Percentiles rank a stretch among this genome's conserved stretches.
phyloP scores from a whole-genome alignment of 495 filamentous ascomycete genomes.

The Penicillium psychrofluorescens region DNA sequence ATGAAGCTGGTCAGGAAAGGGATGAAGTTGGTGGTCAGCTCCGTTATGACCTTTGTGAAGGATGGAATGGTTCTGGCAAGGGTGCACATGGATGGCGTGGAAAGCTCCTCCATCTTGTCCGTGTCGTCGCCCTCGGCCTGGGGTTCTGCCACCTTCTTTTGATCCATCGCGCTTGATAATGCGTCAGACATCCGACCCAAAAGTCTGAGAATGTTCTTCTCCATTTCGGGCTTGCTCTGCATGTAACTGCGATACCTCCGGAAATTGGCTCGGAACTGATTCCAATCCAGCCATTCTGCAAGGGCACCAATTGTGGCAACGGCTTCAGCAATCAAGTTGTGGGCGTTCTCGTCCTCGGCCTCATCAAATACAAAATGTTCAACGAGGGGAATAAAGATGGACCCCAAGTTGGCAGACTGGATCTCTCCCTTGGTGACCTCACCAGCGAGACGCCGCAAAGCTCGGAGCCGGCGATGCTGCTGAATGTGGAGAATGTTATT shows the following conservation, averaged over 20 bases:
- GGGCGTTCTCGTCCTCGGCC: constrained; percentile 65
- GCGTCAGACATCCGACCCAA: constrained; percentile 75
- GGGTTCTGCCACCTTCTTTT: constrained; percentile 21
- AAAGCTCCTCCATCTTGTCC: constrained; percentile 19
- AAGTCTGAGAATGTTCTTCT: constrained; percentile 79
- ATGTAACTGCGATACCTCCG: constrained; percentile 74
- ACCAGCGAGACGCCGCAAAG: constrained; percentile 65
- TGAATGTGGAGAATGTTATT: constrained; percentile 88
- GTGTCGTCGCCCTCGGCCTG: constrained; percentile 25
- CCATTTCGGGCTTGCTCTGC: constrained; percentile 69
- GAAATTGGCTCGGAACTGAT: constrained; percentile 78
- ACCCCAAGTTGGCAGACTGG: constrained; percentile 66
- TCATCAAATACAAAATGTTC: constrained; percentile 89
- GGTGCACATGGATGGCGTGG: constrained; percentile 24
- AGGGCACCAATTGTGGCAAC: constrained; percentile 67
- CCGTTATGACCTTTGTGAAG: constrained; percentile 60
- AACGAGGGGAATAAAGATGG: constrained; percentile 83
- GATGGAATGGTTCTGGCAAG: constrained; percentile 63
- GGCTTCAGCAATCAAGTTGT: constrained; percentile 79
- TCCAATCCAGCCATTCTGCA: constrained; percentile 75
- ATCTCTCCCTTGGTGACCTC: constrained; percentile 57
- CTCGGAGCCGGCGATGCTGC: constrained; percentile 76
- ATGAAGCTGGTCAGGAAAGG: constrained; percentile 72
- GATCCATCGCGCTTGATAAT: constrained; percentile 46
- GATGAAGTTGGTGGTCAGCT: constrained; percentile 67